These are phyloP conservation scores for Coniferiporia weirii DNA, from an alignment of 1,284 basidiomycete species.

Conservation along the genomic window DNA sequence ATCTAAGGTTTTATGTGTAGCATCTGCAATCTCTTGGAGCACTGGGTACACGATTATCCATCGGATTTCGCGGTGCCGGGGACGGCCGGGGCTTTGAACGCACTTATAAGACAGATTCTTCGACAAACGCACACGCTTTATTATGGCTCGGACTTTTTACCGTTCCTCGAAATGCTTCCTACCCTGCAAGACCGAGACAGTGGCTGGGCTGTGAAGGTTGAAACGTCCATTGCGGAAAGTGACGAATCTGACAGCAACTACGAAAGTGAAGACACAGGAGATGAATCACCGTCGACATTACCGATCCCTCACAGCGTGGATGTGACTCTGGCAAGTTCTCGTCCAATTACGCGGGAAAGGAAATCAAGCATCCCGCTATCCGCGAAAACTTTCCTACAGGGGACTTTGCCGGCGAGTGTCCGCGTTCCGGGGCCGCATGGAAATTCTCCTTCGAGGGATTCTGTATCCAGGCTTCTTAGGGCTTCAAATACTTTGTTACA, in stretches of 20 bases:
- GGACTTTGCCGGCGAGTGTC: constrained; percentile 11
- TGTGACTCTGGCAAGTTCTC: constrained; percentile 22
- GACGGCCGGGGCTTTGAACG: constrained; percentile 62
- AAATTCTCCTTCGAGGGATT: constrained; percentile 9
- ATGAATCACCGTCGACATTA: constrained; percentile 26
- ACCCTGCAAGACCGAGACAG: constrained; percentile 58
- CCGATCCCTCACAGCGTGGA: not conserved
- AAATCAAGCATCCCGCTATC: constrained; percentile 60
- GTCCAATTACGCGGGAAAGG: constrained; percentile 42
- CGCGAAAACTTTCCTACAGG: constrained; percentile 34
- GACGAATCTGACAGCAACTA: constrained; percentile 53
- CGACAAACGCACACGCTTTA: constrained; percentile 75
- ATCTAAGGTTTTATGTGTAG: constrained; percentile 31
- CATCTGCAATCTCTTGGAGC: constrained; percentile 70
- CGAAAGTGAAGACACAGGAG: constrained; percentile 44
- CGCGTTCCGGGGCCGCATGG: not conserved
- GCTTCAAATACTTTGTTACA: constrained; percentile 29
- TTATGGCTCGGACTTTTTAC: constrained; percentile 77
- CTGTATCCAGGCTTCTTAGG: constrained; percentile 4
- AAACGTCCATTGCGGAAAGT: constrained; percentile 46
- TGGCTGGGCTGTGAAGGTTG: constrained; percentile 66
- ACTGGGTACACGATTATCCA: constrained; percentile 68
- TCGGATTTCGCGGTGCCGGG: constrained; percentile 75
- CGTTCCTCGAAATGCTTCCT: constrained; percentile 65
- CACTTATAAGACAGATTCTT: constrained; percentile 70